These are phyloP conservation scores for Nakaseomyces sp. DNA, from an alignment of 1,139 yeast genomes.

Conservation along the genomic window DNA sequence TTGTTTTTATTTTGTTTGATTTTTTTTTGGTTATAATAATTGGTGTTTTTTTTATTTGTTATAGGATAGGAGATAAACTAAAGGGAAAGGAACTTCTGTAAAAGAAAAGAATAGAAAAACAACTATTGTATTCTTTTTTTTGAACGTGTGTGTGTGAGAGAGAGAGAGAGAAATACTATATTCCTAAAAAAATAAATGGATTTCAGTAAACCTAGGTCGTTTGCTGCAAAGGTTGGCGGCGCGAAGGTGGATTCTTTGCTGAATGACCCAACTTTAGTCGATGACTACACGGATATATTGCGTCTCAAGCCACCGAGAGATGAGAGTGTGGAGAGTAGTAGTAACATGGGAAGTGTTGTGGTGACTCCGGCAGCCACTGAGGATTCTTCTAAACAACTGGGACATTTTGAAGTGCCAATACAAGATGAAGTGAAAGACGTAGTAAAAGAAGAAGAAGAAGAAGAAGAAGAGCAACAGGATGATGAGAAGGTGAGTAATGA, in stretches of 20 bases:
- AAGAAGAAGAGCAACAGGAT: not conserved
- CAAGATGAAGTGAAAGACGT: too few relatives aligned
- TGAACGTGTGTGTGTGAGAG: too few relatives aligned
- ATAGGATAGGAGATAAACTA: too few relatives aligned
- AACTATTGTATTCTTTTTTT: too few relatives aligned
- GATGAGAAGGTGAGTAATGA: not conserved
- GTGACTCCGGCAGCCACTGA: constrained; percentile 14
- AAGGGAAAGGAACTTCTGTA: too few relatives aligned
- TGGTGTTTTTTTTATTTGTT: too few relatives aligned
- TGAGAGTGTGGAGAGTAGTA: constrained; percentile 10
- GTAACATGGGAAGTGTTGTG: constrained; percentile 29
- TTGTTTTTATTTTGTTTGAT: too few relatives aligned
- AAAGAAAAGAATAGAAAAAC: too few relatives aligned
- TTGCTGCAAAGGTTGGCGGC: constrained; percentile 4
- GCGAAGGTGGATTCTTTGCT: constrained; percentile 12
- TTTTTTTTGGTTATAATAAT: too few relatives aligned
- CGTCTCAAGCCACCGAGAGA: constrained; percentile 13
- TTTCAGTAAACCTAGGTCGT: constrained; percentile 3
- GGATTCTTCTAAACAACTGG: not conserved
- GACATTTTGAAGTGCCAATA: not conserved
- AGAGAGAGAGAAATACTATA: too few relatives aligned
- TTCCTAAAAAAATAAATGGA: too few relatives aligned
- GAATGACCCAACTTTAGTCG: constrained; percentile 28
- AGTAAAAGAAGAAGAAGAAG: not conserved
- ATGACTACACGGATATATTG: constrained; percentile 25